phyloP scores from a whole-genome alignment of 176 grass and related monocot genomes.

The Avena insularis region DNA sequence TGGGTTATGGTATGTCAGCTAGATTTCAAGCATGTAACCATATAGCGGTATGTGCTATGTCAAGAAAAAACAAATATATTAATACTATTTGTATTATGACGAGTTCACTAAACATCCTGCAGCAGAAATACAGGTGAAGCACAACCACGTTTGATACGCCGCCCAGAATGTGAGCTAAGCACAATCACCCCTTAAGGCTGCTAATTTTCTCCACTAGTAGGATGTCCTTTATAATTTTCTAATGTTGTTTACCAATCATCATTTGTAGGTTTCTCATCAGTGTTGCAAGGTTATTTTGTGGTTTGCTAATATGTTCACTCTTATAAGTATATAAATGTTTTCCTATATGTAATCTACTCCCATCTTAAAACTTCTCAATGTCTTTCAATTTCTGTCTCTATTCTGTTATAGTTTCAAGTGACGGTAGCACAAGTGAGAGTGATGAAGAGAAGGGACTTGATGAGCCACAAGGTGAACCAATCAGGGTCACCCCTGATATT shows the following conservation, averaged over 20 bases:
- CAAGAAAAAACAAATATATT: background rate
- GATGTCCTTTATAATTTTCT: background rate
- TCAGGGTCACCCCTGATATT: no score
- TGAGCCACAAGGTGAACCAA: no score
- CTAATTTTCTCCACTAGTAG: background rate
- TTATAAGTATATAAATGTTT: no score
- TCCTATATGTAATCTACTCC: no score
- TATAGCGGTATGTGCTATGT: background rate
- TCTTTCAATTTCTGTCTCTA: no score
- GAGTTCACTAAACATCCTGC: background rate
- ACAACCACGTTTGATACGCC: background rate
- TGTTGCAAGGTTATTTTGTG: no score
- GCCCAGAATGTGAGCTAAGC: background rate
- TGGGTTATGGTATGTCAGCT: background rate
- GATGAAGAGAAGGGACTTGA: no score
- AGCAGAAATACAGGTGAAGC: background rate
- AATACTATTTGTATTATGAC: background rate
- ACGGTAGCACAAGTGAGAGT: no score
- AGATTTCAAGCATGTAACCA: background rate
- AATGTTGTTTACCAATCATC: background rate
- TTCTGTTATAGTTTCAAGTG: no score
- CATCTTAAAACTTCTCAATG: no score
- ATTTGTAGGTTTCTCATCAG: background rate
- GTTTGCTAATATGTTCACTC: no score
- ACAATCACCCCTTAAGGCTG: background rate